Base-by-base conservation (phyloP, 2,329 filamentous ascomycete species). In the Colletotrichum cereale region DNA sequence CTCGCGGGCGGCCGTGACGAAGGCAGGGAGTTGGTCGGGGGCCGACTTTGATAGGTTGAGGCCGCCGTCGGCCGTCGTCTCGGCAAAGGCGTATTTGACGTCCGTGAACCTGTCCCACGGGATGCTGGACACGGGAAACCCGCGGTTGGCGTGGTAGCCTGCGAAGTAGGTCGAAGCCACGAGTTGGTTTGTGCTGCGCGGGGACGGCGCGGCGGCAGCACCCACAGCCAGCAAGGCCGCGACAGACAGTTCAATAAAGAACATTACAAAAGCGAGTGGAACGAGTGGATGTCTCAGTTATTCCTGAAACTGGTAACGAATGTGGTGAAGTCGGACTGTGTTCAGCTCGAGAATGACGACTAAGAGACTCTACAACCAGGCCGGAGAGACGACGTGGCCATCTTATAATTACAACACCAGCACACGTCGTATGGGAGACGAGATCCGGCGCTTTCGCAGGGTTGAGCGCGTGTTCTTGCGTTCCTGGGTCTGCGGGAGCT, bases 21-120 rank as follows among this genome's bases (percentile, higher is more conserved):
- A 72, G 21, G 3, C 65, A 10, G 69, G 69, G 3, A 72, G 38
- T 53, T 72, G 69, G 2, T 72, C 69, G 52, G 69, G 65, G 11
- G 58, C 58, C 3, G 69, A 55, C 65, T 72, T 72, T 38, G 65
- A 44, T 36, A 72, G 48, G 53, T 72, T 63, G 26, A 72, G 47
- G 11, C 16, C 36, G 47, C 69, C 69, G 44, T 72, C 69, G 2
- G 47, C 58, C 1, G 29, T 4, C 11, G 69, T 69, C 66, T 72
- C 69, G 31, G 69, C 69, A 26, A 72, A 72, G 11, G 69, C 69
- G 24, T 64, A 72, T 53, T 72, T 72, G 31, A n/a, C 65, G 31
- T 72, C 69, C 31, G 69, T 69, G 58, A 69, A 72, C 65, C 69
- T 72, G 24, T 72, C 53, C 69, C 69, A 72, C 10, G 69, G 65